Evolutionary conservation across 1,139 yeast species (phyloP), one percentile per base, ranked within the genome.

Genomic region (Pichia sp.): DNA sequence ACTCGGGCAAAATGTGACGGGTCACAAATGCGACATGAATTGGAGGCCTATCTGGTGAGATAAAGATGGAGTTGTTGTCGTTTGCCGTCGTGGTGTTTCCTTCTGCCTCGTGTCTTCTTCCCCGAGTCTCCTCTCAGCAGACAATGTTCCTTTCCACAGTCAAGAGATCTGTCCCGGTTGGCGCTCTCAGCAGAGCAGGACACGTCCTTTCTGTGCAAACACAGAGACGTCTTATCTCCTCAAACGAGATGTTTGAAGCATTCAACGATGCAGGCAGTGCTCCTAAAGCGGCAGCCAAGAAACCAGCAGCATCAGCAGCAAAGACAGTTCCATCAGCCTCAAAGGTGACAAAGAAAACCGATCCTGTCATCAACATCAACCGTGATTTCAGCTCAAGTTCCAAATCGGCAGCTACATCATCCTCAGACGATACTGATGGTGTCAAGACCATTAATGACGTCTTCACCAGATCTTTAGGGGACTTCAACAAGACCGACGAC

Each of bases 291-390:
- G 11, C n/a, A 7, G 28, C 8, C 12, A 17, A 30, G 6, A 10
- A 33, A 3, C 28, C 32, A 15, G 28, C 31, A 24, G 8, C 24
- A 3, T 24, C 34, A 4, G 4, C 34, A 4, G 4, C 18, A 22
- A 18, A n/a, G 20, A n/a, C 46, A 32, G 19, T 18, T 7, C 24
- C 35, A 28, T 8, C 15, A n/a, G 21, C 38, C 11, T 17, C 39
- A 10, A 36, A 38, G 28, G 5, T 24, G 8, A 11, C 28, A 3
- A 40, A 40, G 18, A 7, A 32, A 4, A 20, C 42, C 4, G 63
- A 60, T 38, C 63, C 65, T 1, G 58, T 56, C 12, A 53, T 59
- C 27, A 59, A 58, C 34, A 59, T 57, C n/a, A 54, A 54, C 15
- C 48, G 47, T 34, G 45, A 44, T 22, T 45, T 43, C 12, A 35